Conservation (phyloP, 2,329 filamentous ascomycete species). For the Purpureocillium lavendulum region DNA sequence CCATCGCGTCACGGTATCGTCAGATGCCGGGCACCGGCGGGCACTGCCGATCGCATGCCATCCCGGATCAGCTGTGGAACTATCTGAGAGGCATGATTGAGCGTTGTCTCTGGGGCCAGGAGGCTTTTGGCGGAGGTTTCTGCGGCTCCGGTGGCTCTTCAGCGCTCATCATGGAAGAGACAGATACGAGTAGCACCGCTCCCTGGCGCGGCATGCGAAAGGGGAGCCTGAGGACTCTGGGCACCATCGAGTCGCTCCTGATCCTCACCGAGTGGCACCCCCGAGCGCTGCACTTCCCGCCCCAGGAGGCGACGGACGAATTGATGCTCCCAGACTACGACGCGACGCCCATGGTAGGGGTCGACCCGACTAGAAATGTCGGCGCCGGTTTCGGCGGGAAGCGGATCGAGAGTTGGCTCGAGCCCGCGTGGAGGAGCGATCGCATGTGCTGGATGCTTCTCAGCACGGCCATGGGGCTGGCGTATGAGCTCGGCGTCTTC, state of each 20-base stretch:
- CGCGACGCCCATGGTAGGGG: constrained; percentile 31
- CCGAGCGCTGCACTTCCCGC: constrained; percentile 85
- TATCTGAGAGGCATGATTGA: constrained; percentile 94
- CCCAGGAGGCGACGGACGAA: constrained; percentile 66
- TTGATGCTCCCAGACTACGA: constrained; percentile 55
- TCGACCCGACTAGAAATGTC: constrained; percentile 20
- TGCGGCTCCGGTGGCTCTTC: constrained; percentile 57
- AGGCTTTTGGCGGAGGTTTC: constrained; percentile 86
- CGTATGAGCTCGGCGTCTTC: constrained; percentile 92
- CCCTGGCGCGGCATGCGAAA: constrained; percentile 63
- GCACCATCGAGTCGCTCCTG: constrained; percentile 89
- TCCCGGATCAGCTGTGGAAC: constrained; percentile 92
- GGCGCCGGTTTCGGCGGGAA: constrained; percentile 65
- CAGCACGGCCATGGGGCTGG: constrained; percentile 80
- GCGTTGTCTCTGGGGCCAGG: constrained; percentile 89
- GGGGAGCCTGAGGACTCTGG: constrained; percentile 78
- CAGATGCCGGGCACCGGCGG: constrained; percentile 72
- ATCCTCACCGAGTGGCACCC: constrained; percentile 97
- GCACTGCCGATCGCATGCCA: constrained; percentile 76
- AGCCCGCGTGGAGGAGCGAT: constrained; percentile 90
- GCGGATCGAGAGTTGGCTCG: constrained; percentile 89
- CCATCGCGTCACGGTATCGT: constrained; percentile 82
- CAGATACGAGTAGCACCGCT: constrained; percentile 58
- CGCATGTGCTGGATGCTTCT: constrained; percentile 98
- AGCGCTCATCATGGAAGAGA: constrained; percentile 36